Evolutionary conservation across 2,329 filamentous ascomycete species (phyloP).

Genomic region (Podosphaera fusca): DNA sequence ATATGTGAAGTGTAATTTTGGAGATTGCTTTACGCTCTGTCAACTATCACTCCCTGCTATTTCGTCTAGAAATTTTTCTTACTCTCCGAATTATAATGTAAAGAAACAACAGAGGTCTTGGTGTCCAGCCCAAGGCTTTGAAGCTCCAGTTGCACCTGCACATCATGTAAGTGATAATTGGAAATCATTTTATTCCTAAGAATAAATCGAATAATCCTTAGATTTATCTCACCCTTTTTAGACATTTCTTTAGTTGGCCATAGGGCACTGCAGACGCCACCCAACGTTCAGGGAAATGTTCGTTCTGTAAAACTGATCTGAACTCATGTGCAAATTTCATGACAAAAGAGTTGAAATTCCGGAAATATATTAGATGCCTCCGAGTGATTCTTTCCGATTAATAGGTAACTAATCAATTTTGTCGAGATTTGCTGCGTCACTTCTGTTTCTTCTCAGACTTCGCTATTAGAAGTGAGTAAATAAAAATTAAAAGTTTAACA

Average conservation of each 20-base stretch:
- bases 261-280: conserved; percentile 61
- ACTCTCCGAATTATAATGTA: conserved; percentile 34
- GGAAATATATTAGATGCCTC: background rate
- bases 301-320: conserved; percentile 41
- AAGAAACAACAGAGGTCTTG: conserved; percentile 20
- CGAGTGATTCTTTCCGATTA: too few relatives aligned
- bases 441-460: too few relatives aligned
- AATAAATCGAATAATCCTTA: background rate
- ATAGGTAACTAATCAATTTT: too few relatives aligned
- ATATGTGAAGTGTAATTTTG: conserved; percentile 45
- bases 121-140: conserved; percentile 46
- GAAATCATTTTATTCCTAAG: background rate
- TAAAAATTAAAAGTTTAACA: too few relatives aligned
- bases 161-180: background rate
- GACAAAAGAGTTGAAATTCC: background rate
- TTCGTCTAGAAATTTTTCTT: conserved; percentile 4
- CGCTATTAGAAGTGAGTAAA: too few relatives aligned
- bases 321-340: conserved; percentile 84
- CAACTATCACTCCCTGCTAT: background rate
- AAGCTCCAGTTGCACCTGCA: conserved; percentile 32
- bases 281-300: conserved; percentile 54
- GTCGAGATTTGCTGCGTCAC: too few relatives aligned
- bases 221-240: conserved; percentile 41
- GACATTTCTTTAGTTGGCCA: conserved; percentile 66
- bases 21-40: conserved; percentile 31